These are phyloP conservation scores for Erodium moschatum DNA, from an alignment of 441 rosid genomes.

Conservation along the genomic window DNA sequence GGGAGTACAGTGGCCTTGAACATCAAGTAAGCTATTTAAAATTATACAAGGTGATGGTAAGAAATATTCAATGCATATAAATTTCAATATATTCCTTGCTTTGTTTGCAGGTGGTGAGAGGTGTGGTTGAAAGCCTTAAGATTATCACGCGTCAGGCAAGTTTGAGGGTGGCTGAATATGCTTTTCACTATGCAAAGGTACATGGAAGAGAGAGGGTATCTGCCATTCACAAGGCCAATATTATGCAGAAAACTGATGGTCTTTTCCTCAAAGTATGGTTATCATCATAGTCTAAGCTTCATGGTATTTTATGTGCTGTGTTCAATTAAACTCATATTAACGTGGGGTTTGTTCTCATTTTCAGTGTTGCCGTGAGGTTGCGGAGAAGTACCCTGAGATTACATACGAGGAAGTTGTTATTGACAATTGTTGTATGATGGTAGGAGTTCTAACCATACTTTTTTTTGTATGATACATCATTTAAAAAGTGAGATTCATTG, in stretches of 20 bases:
- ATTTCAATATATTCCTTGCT: not conserved
- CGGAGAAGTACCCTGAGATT: constrained; percentile 89
- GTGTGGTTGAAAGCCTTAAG: constrained; percentile 92
- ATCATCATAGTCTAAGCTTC: constrained; percentile 1
- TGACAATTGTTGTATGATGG: constrained; percentile 99
- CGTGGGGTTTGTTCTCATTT: constrained; percentile 18
- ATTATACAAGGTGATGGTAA: constrained; percentile 1
- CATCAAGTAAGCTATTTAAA: constrained; percentile 60
- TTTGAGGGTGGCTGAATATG: constrained; percentile 95
- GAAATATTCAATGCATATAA: not conserved
- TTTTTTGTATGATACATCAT: not conserved
- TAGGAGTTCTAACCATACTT: constrained; percentile 12
- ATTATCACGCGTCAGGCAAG: constrained; percentile 92
- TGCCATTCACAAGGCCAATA: constrained; percentile 95
- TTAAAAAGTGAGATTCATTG: not conserved
- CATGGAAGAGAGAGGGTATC: constrained; percentile 93
- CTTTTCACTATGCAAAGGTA: constrained; percentile 84
- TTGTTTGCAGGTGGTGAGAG: constrained; percentile 70
- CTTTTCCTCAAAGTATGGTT: constrained; percentile 74
- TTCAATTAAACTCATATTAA: not conserved
- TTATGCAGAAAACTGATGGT: constrained; percentile 98
- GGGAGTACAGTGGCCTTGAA: constrained; percentile 98
- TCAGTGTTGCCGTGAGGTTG: constrained; percentile 96
- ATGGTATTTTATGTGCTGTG: not conserved
- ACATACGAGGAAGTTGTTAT: constrained; percentile 92